phyloP scores from a whole-genome alignment of 2,329 filamentous ascomycete species.

The Immersiporthe knoxdaviesiana region DNA sequence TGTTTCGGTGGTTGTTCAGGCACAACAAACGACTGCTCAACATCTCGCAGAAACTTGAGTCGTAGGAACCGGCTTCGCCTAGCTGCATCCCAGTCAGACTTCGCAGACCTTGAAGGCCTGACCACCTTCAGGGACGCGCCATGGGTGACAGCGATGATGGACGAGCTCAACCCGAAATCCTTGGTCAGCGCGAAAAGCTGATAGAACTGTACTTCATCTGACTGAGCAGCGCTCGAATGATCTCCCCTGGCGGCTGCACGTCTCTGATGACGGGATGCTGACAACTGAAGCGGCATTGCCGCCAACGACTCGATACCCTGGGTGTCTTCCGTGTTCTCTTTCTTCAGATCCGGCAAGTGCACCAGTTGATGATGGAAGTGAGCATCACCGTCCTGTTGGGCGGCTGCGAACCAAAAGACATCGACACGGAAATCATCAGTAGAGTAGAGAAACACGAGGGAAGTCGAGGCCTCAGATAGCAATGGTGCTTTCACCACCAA shows the following conservation, averaged over 20 bases:
- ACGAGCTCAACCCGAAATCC: constrained; percentile 49
- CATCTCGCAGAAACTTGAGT: constrained; percentile 19
- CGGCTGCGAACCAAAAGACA: constrained; percentile 42
- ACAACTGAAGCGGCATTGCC: constrained; percentile 20
- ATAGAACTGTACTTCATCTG: constrained; percentile 47
- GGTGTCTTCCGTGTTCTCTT: neutral
- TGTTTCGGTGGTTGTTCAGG: constrained; percentile 13
- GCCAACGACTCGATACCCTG: constrained; percentile 21
- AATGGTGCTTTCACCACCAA: constrained; percentile 33
- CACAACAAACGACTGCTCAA: constrained; percentile 19
- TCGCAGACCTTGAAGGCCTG: neutral
- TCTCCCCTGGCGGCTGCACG: constrained; percentile 8
- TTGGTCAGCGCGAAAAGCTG: constrained; percentile 49
- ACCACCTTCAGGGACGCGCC: neutral
- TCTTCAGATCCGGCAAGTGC: constrained; percentile 8
- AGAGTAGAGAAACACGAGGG: constrained; percentile 43
- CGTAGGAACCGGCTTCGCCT: constrained; percentile 16
- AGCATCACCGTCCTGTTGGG: constrained; percentile 34
- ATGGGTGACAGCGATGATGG: constrained; percentile 28
- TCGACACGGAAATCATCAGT: constrained; percentile 38
- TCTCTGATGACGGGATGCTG: neutral
- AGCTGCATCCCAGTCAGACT: constrained; percentile 33
- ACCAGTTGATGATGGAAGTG: constrained; percentile 44
- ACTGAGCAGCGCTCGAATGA: constrained; percentile 36
- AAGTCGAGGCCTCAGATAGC: constrained; percentile 16